Base-by-base conservation (phyloP, 495 filamentous ascomycete species). In the Thermochaetoides thermophila region DNA sequence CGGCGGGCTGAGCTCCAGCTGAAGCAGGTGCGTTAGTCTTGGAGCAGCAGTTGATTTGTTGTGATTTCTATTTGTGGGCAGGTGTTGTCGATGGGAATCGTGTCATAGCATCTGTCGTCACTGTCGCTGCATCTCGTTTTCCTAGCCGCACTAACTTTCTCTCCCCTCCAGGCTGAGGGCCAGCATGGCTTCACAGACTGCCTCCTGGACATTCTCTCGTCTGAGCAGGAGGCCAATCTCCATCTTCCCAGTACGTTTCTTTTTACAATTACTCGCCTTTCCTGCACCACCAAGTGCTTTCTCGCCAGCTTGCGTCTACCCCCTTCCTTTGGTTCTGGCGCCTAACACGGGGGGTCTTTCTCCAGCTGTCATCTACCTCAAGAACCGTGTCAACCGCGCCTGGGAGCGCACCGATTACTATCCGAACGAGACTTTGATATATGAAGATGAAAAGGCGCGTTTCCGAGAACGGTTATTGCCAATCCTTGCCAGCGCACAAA, bases 351-450 rank as follows among this genome's bases (percentile, higher is more conserved):
- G n/a, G n/a, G n/a, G n/a, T n/a, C n/a, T n/a, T n/a, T n/a, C n/a
- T 32, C 27, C 52, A 97, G 89, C 87, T 44, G 91, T 85, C 50
- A 80, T 97, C 38, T 97, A 96, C 59, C 69, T 97, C 50, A 97
- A 97, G 65, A 94, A 96, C 56, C 78, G 86, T 48, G 80, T 94
- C 52, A 84, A 74, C 52, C 77, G 85, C 48, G 84, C 81, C 35
- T 97, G 89, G 89, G 65, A 76, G 21, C 72, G 69, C 29, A 66
- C 69, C 48, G 83, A 93, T 44, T 82, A 92, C 45, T 63, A 66
- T 44, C 68, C 59, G 33, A 46, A 63, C 49, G 60, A 71, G 58
- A 50, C 73, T 63, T 46, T 73, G 29, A 89, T 97, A 53, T 67
- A 80, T 35, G 87, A 95, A 45, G 72, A 79, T 40, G 89, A 91